Evolutionary conservation across 2,329 filamentous ascomycete species (phyloP).

Genomic region (Ophiostoma piceae): DNA sequence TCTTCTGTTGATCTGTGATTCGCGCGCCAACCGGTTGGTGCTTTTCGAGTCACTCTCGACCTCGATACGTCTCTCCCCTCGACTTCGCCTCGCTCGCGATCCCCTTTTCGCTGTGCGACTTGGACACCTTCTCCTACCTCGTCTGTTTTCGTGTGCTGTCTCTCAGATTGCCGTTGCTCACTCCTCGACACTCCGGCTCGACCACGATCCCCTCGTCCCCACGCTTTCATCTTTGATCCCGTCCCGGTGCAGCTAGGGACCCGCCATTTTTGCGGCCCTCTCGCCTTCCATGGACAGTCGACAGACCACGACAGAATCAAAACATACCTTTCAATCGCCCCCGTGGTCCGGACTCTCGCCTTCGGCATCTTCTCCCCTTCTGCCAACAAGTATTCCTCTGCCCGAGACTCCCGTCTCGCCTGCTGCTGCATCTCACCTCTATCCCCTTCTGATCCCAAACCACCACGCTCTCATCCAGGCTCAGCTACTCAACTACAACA

Average conservation of each 20-base stretch:
- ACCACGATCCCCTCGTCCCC: neutral
- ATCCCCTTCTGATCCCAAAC: conserved; percentile 53
- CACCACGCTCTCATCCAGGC: conserved; percentile 57
- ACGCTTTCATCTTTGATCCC: neutral
- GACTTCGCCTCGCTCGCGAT: neutral
- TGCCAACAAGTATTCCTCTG: conserved; percentile 24
- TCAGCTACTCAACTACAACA: conserved; percentile 61
- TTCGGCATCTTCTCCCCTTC: conserved; percentile 28
- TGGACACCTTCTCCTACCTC: neutral
- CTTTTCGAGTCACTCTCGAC: neutral
- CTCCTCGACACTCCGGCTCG: neutral
- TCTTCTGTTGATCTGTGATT: neutral
- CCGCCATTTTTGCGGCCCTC: conserved; percentile 22
- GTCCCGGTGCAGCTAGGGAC: conserved; percentile 21
- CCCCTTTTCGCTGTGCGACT: conserved; percentile 7
- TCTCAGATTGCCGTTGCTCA: neutral
- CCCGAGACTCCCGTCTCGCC: conserved; percentile 29
- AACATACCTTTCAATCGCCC: conserved; percentile 43
- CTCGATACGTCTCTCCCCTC: neutral
- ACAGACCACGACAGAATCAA: conserved; percentile 45
- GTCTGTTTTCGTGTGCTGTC: neutral
- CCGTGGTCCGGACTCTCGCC: conserved; percentile 38
- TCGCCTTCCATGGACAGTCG: conserved; percentile 47
- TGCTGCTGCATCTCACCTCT: conserved; percentile 21
- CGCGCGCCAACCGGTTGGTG: conserved; percentile 6